A percentile compares a stretch with the other conserved stretches of the same genome.
phyloP scores from a whole-genome alignment of 2,329 filamentous ascomycete genomes.

The Ophiostoma novo-ulmi region DNA sequence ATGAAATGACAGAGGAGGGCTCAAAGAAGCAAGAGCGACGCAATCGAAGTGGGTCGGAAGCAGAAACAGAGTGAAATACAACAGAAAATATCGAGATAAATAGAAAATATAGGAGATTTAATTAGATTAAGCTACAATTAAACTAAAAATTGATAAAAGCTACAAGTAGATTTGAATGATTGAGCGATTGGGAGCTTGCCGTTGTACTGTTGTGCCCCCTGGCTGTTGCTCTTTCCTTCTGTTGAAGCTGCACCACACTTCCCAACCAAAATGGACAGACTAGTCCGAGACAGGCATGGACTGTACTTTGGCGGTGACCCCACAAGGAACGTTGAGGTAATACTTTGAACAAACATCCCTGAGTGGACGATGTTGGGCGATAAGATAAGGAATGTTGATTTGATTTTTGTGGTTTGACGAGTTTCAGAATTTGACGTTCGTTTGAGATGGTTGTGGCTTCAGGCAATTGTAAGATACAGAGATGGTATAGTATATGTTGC shows the following conservation, averaged over 20 bases:
- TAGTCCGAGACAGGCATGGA: slow-evolving; percentile 18
- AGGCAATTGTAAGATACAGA: background rate
- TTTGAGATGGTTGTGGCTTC: background rate
- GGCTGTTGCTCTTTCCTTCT: slow-evolving; percentile 19
- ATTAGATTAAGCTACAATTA: background rate
- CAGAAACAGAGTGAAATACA: slow-evolving; percentile 7
- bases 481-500: background rate
- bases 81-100: background rate
- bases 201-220: slow-evolving; percentile 10
- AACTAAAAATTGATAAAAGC: slow-evolving; percentile 8
- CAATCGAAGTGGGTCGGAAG: background rate
- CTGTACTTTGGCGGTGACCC: slow-evolving; percentile 13
- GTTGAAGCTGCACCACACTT: slow-evolving; percentile 22
- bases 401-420: background rate
- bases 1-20: background rate
- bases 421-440: background rate
- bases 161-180: slow-evolving; percentile 1
- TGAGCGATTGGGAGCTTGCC: slow-evolving; percentile 14
- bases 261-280: slow-evolving; percentile 26
- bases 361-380: slow-evolving; percentile 17
- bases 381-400: slow-evolving; percentile 25
- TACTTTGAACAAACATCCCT: slow-evolving; percentile 4
- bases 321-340: slow-evolving; percentile 25
- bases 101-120: background rate
- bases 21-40: slow-evolving; percentile 14